Base-by-base conservation (phyloP, 306 rosid species). In the Ziziphus jujuba region DNA sequence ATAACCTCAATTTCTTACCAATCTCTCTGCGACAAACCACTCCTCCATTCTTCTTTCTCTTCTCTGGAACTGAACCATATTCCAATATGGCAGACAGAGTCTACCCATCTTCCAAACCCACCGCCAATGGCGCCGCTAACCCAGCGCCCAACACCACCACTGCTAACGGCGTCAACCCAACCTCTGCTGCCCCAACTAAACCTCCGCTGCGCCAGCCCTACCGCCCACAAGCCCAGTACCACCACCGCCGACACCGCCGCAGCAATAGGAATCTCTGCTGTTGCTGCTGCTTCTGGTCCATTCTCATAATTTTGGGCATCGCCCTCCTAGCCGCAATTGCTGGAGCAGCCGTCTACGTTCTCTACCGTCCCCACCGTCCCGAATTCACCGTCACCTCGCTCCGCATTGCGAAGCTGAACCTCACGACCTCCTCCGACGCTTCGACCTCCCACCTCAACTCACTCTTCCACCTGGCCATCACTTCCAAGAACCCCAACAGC, bases 241-340 rank as follows among this genome's bases (percentile, higher is more conserved):
- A 59, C 14, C 66, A 60, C 61, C 77, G 76, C 49, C 89, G 87
- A 1, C 87, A 84, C 34, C 92, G 81, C 31, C 86, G 95, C 8
- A 77, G 89, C 59, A 28, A 74, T 66, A 91, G 97, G 2, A 76
- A 69, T 51, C 66, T 85, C 87, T 88, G 96, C 75, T 93, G 99
- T 75, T 88, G 99, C 83, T 93, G 86, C 68, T 93, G 96, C 61
- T 93, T 93, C 87, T 93, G 99, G 99, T 77, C 92, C 0, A 74
- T 93, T 4, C 88, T 93, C 56, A 3, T 78, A 16, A 2, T 90
- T 50, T 78, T 93, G 10, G 80, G 69, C 16, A 64, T 77, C 0
- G 82, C 84, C 0, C 92, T 93, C 33, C 85, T 90, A 57, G 89
- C 80, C 0, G 85, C 96, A 19, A 88, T 93, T 1, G 87, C 89